phyloP scores from a whole-genome alignment of 345 rosid species.

The Dipteronia dyeriana region DNA sequence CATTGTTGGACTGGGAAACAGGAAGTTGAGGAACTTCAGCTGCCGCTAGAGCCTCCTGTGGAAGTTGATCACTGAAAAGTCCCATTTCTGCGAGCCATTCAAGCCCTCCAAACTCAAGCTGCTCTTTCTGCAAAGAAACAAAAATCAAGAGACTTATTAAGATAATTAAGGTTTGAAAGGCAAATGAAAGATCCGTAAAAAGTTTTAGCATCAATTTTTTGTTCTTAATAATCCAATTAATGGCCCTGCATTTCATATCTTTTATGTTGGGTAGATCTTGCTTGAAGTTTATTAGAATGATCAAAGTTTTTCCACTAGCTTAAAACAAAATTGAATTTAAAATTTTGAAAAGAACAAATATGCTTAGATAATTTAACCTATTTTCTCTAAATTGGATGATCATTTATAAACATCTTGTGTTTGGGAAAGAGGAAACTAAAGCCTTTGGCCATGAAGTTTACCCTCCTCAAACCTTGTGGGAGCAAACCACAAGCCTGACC shows the following conservation, averaged over 20 bases:
- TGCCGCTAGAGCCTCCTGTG: slow-evolving; percentile 61
- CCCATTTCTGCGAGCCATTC: slow-evolving; percentile 87
- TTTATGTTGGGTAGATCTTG: too few species aligned
- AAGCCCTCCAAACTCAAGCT: slow-evolving; percentile 71
- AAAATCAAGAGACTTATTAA: neutral
- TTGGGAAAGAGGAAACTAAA: too few species aligned
- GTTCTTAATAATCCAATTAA: too few species aligned
- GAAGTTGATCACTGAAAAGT: slow-evolving; percentile 60
- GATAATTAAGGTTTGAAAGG: neutral
- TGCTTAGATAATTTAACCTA: neutral
- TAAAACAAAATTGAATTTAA: neutral
- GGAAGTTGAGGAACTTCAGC: slow-evolving; percentile 94
- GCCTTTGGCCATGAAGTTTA: too few species aligned
- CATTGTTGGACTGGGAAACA: slow-evolving; percentile 34
- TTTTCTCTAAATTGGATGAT: neutral
- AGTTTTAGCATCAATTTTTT: neutral
- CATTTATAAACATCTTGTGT: neutral
- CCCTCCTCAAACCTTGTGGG: too few species aligned
- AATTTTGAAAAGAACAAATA: too few species aligned
- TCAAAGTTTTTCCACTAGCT: neutral
- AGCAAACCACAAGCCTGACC: too few species aligned
- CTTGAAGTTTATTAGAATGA: too few species aligned
- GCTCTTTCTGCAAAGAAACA: slow-evolving; percentile 59
- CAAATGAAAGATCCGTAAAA: neutral
- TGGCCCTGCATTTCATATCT: too few species aligned